phyloP scores from a whole-genome alignment of 2,329 filamentous ascomycete genomes.

The Verticillium longisporum region DNA sequence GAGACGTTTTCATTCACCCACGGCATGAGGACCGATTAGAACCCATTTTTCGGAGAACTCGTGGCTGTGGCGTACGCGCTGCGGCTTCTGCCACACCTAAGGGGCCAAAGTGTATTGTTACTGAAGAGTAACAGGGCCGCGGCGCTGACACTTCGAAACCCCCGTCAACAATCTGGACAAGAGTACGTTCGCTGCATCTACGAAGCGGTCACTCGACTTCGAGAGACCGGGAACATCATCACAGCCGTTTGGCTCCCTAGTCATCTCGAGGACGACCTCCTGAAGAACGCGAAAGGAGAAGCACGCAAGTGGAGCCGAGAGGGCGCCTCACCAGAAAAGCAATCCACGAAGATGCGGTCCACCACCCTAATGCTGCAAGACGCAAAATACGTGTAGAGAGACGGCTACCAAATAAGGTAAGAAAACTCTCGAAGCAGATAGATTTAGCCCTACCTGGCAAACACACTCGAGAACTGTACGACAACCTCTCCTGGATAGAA shows the following conservation, averaged over 20 bases:
- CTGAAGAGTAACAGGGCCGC: slow-evolving; percentile 12
- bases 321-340: neutral
- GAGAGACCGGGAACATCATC: neutral
- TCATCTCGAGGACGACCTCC: neutral
- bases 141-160: slow-evolving; percentile 9
- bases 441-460: slow-evolving; percentile 10
- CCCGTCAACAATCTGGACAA: neutral
- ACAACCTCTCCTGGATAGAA: too few relatives aligned
- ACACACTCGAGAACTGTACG: slow-evolving; percentile 9
- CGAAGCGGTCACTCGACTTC: slow-evolving; percentile 7
- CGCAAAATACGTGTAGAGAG: neutral
- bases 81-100: slow-evolving; percentile 3
- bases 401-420: slow-evolving; percentile 8
- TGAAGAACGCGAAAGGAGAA: neutral
- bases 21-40: slow-evolving; percentile 11
- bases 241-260: neutral
- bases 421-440: slow-evolving; percentile 9
- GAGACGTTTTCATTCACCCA: slow-evolving; percentile 12
- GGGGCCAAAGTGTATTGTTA: slow-evolving; percentile 4
- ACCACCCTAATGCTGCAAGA: neutral
- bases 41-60: slow-evolving; percentile 12
- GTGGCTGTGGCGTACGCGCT: slow-evolving; percentile 8
- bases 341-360: neutral
- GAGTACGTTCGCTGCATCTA: slow-evolving; percentile 13
- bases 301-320: neutral